These are phyloP conservation scores for Coemansia sp. DNA, from an alignment of 192 early-diverging fungal genomes.

Conservation along the genomic window DNA sequence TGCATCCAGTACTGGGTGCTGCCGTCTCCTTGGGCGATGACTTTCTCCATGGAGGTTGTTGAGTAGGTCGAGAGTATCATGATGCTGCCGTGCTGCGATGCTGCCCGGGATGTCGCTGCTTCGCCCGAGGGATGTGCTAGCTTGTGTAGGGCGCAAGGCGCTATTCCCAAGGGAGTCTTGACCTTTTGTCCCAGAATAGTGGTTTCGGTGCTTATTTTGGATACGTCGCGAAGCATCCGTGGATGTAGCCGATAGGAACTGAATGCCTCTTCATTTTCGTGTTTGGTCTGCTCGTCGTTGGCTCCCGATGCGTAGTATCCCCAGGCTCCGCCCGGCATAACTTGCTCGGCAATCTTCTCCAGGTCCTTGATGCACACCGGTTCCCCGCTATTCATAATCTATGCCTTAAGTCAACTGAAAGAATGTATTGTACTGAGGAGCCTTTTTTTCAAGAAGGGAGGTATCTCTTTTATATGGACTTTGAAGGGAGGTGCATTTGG, in stretches of 20 bases:
- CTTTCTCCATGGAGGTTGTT: constrained; percentile 64
- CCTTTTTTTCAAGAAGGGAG: no score
- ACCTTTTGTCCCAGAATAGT: constrained; percentile 60
- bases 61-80: constrained; percentile 66
- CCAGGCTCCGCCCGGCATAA: constrained; percentile 48
- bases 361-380: constrained; percentile 55
- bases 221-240: constrained; percentile 72
- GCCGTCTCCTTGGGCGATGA: constrained; percentile 50
- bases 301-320: constrained; percentile 59
- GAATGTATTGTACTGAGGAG: no score
- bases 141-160: constrained; percentile 76
- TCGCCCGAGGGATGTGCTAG: constrained; percentile 70
- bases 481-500: no score
- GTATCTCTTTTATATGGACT: not conserved
- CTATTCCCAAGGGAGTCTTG: constrained; percentile 68
- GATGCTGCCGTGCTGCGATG: constrained; percentile 38
- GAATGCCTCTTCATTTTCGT: constrained; percentile 50
- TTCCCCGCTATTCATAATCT: not conserved
- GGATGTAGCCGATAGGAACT: constrained; percentile 56
- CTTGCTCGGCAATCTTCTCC: constrained; percentile 33
- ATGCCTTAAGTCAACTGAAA: not conserved
- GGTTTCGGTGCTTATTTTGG: constrained; percentile 60
- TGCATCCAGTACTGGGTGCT: constrained; percentile 69
- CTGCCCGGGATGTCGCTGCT: constrained; percentile 62
- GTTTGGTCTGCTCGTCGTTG: constrained; percentile 54